Conservation (phyloP, 305 asterid genomes). For the Andrographis paniculata region DNA sequence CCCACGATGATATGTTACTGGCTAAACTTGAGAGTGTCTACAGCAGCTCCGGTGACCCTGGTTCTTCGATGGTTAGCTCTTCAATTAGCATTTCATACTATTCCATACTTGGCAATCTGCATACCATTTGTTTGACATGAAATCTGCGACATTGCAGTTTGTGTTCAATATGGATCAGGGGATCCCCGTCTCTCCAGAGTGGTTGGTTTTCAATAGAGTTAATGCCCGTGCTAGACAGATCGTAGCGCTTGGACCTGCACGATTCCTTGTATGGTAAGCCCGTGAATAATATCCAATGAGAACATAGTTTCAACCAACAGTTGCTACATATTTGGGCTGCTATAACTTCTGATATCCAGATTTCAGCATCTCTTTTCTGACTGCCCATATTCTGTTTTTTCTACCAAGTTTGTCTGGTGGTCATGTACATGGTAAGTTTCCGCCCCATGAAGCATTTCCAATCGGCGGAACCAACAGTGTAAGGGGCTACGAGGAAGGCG, state of each 20-base stretch:
- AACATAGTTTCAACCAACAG: background rate
- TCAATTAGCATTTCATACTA: constrained; percentile 2
- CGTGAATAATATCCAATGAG: background rate
- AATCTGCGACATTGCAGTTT: constrained; percentile 40
- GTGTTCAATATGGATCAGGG: constrained; percentile 95
- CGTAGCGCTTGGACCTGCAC: constrained; percentile 61
- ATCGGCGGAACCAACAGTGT: constrained; percentile 97
- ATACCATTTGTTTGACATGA: constrained; percentile 5
- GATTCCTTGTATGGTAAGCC: constrained; percentile 61
- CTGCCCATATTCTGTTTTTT: constrained; percentile 16
- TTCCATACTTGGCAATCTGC: background rate
- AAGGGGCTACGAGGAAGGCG: constrained; percentile 94
- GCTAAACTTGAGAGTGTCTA: constrained; percentile 93
- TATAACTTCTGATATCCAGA: background rate
- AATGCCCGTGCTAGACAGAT: constrained; percentile 90
- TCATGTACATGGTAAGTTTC: constrained; percentile 78
- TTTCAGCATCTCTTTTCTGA: background rate
- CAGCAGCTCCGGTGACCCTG: constrained; percentile 80
- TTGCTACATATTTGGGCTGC: background rate
- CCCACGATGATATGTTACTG: constrained; percentile 77
- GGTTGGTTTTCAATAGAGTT: constrained; percentile 77
- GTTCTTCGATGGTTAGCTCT: constrained; percentile 74
- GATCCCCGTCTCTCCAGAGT: constrained; percentile 67
- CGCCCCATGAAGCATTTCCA: constrained; percentile 96
- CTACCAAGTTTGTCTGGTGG: constrained; percentile 75